These are phyloP conservation scores for Gynandropsis gynandra DNA, from an alignment of 345 rosid species.

Conservation along the genomic window DNA sequence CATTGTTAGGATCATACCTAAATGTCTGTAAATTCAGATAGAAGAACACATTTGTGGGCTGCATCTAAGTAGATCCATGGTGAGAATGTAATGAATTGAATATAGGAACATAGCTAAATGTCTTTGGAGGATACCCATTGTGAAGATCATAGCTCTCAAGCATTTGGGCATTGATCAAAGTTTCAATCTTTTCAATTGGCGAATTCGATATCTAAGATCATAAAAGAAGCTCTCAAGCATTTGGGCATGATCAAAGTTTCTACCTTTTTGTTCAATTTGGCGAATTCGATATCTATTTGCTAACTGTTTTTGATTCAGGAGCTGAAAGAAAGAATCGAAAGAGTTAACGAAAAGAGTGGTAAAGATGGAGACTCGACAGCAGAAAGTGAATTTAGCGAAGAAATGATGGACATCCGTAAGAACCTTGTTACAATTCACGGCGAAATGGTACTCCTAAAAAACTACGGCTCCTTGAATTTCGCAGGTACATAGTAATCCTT, in stretches of 20 bases:
- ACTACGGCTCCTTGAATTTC: constrained; percentile 83
- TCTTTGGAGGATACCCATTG: too few relatives aligned
- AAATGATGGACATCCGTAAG: constrained; percentile 89
- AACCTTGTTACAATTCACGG: constrained; percentile 87
- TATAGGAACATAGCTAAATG: too few relatives aligned
- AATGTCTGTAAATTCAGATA: too few relatives aligned
- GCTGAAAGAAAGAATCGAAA: constrained; percentile 70
- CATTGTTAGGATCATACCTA: too few relatives aligned
- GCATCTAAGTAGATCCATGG: too few relatives aligned
- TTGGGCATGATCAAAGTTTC: too few relatives aligned
- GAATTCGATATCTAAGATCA: constrained; percentile 3
- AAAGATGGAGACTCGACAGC: constrained; percentile 47
- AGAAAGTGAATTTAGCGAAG: constrained; percentile 70
- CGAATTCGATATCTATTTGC: constrained; percentile 1
- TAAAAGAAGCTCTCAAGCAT: too few relatives aligned
- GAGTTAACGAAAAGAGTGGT: constrained; percentile 45
- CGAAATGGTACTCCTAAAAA: constrained; percentile 91
- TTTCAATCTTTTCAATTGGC: not conserved
- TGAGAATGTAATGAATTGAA: too few relatives aligned
- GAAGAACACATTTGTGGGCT: too few relatives aligned
- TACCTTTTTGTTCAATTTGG: not conserved
- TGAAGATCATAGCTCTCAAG: too few relatives aligned
- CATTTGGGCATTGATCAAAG: too few relatives aligned
- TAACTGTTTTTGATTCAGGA: constrained; percentile 39
- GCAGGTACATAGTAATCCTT: constrained; percentile 40